phyloP scores from a whole-genome alignment of 164 flowering plant genomes.

The Berberis thunbergii region DNA sequence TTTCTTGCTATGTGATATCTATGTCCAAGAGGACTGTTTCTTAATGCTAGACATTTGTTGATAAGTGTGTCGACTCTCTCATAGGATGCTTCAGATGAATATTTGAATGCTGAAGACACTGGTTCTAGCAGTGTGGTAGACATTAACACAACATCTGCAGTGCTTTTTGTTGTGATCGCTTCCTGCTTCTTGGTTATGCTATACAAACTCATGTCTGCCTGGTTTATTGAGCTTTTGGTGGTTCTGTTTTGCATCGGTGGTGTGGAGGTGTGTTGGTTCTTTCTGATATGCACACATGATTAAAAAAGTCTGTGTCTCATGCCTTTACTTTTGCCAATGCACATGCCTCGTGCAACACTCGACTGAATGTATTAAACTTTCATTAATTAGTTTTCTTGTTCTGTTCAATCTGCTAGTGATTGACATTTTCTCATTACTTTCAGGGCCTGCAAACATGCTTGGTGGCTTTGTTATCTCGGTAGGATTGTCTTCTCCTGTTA shows the following conservation, averaged over 20 bases:
- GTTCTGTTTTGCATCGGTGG: constrained; percentile 98
- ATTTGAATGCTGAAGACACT: constrained; percentile 22
- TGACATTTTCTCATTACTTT: constrained; percentile 3
- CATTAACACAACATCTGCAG: constrained; percentile 71
- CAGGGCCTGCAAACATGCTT: constrained; percentile 72
- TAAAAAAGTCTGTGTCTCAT: no score
- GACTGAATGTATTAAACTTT: no score
- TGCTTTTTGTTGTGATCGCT: constrained; percentile 78
- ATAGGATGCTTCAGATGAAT: constrained; percentile 79
- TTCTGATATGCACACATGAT: neutral
- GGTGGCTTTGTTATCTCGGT: constrained; percentile 57
- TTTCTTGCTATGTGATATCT: neutral
- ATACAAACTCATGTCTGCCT: constrained; percentile 87
- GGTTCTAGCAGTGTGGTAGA: constrained; percentile 62
- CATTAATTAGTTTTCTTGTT: no score
- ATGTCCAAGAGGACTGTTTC: neutral
- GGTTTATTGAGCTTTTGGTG: constrained; percentile 90
- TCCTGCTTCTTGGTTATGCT: constrained; percentile 86
- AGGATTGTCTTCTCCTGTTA: constrained; percentile 2
- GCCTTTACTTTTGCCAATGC: no score
- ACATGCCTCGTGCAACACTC: no score
- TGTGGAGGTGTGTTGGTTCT: constrained; percentile 56
- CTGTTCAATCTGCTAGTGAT: no score
- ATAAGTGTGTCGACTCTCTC: constrained; percentile 5
- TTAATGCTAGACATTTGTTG: neutral